Evolutionary conservation across 2,329 filamentous ascomycete genomes (phyloP), one percentile per base, ranked within the genome.

Genomic region (Penicillium oxalicum): DNA sequence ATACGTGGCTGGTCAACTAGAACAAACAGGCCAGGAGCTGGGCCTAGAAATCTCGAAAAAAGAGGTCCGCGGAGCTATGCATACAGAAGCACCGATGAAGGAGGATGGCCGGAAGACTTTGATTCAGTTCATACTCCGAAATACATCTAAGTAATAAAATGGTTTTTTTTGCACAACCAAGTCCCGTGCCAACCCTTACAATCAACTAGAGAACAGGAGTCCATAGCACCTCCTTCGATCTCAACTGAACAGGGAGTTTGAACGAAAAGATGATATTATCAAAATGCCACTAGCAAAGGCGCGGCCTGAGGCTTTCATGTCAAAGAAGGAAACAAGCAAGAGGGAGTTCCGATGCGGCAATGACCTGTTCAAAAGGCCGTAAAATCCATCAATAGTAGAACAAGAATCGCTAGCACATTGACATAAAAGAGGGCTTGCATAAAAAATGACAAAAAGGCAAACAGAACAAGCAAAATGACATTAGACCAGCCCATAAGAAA

Each of bases 41-140:
- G 53, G 58, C 1, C 43, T 77, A 4, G 52, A 65, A 1, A 64
- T 74, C 4, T 49, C 66, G 38, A 58, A 70, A 25, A 67, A 65
- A 44, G 61, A 69, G 28, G 68, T 80, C 0, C 46, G 59, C 0
- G 73, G 72, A 3, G 76, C 77, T 3, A 61, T 79, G 59, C 77
- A 80, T 57, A 77, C 68, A 4, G 74, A 80, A 45, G 71, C 71
- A 1, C 69, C 71, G n/a, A 58, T 64, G 4, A 72, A 74, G 46
- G 51, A 56, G 12, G 64, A 71, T 40, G 77, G 77, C 0, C 67
- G 70, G 49, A 62, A 64, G 25, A 67, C 67, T 6, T 57, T 77
- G 37, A 63, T 62, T 5, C 29, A 55, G 1, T 66, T 66, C n/a
- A 54, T 63, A 18, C 25, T 53, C 1, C 36, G 41, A 2, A 44